Conservation (phyloP, 2,329 filamentous ascomycete species). For the Fusarium agapanthi region DNA sequence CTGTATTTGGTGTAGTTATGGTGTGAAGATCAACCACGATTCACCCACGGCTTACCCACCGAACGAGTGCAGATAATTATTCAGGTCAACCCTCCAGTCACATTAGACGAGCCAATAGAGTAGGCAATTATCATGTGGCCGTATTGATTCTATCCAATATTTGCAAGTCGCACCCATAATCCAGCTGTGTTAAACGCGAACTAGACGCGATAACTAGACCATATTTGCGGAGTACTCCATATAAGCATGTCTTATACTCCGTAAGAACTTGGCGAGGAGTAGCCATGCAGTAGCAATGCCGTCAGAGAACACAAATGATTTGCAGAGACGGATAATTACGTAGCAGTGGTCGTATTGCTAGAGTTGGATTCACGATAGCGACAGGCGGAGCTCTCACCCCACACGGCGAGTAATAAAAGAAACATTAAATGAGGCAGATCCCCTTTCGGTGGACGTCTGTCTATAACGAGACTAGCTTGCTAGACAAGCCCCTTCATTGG, state of each 20-base stretch:
- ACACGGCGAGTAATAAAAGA: conserved; percentile 24
- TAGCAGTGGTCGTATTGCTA: neutral
- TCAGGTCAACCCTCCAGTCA: conserved; percentile 1
- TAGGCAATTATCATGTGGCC: neutral
- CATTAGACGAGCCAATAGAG: conserved; percentile 18
- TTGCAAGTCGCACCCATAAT: conserved; percentile 5
- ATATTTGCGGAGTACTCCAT: neutral
- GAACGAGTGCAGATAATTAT: conserved; percentile 22
- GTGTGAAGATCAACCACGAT: conserved; percentile 38
- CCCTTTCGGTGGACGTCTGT: conserved; percentile 32
- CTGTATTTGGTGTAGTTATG: conserved; percentile 22
- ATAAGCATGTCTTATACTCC: neutral
- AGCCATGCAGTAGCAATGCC: neutral
- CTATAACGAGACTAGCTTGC: conserved; percentile 24
- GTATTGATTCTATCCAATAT: conserved; percentile 6
- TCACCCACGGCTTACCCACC: conserved; percentile 19
- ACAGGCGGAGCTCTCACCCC: conserved; percentile 33
- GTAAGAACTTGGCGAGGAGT: neutral
- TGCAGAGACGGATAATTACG: conserved; percentile 18
- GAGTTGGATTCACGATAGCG: conserved; percentile 20
- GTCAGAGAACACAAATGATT: conserved; percentile 20
- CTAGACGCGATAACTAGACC: conserved; percentile 5
- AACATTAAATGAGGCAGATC: conserved; percentile 41
- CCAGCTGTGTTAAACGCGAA: conserved; percentile 22
- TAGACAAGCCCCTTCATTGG: conserved; percentile 18